Conservation (phyloP, 31 red algal genomes). For the Asparagopsis taxiformis region DNA sequence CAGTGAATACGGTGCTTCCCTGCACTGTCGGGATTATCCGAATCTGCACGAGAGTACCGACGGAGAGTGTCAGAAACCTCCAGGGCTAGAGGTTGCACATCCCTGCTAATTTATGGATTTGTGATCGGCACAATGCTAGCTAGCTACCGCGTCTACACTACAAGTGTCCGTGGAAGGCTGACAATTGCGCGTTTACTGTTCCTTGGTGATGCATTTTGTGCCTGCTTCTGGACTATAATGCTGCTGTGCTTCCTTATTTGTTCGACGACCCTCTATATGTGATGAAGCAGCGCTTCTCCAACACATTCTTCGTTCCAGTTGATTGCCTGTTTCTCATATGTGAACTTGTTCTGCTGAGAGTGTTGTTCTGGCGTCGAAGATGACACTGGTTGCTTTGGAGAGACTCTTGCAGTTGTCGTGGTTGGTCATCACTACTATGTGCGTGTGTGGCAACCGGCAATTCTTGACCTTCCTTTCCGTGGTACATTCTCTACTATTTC, state of each 20-base stretch:
- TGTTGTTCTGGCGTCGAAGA: slow-evolving; percentile 75
- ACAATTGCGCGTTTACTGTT: slow-evolving; percentile 70
- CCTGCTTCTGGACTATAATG: slow-evolving; percentile 75
- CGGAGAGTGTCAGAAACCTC: slow-evolving; percentile 53
- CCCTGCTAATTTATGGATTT: slow-evolving; percentile 69
- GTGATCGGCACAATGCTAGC: slow-evolving; percentile 32
- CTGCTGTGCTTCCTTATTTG: slow-evolving; percentile 48
- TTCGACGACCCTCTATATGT: slow-evolving; percentile 73
- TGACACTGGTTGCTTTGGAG: slow-evolving; percentile 74
- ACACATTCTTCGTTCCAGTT: slow-evolving; percentile 79
- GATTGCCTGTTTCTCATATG: slow-evolving; percentile 62
- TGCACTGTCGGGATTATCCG: slow-evolving; percentile 37
- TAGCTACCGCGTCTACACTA: slow-evolving; percentile 46
- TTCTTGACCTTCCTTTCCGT: slow-evolving; percentile 62
- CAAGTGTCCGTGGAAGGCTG: slow-evolving; percentile 61
- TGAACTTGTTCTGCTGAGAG: slow-evolving; percentile 75
- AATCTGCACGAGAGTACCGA: slow-evolving; percentile 46
- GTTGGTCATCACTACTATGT: slow-evolving; percentile 88
- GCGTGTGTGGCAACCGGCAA: slow-evolving; percentile 72
- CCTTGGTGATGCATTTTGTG: slow-evolving; percentile 74
- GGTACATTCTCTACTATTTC: slow-evolving; percentile 77
- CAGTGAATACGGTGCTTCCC: slow-evolving; percentile 62
- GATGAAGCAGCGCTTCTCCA: slow-evolving; percentile 55
- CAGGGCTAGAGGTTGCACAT: slow-evolving; percentile 51
- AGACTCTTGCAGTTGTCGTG: slow-evolving; percentile 75